A percentile compares a stretch with the other conserved stretches of the same genome.
These are phyloP conservation scores for Syzygium aqueum DNA, from an alignment of 345 rosid genomes.

Conservation along the genomic window DNA sequence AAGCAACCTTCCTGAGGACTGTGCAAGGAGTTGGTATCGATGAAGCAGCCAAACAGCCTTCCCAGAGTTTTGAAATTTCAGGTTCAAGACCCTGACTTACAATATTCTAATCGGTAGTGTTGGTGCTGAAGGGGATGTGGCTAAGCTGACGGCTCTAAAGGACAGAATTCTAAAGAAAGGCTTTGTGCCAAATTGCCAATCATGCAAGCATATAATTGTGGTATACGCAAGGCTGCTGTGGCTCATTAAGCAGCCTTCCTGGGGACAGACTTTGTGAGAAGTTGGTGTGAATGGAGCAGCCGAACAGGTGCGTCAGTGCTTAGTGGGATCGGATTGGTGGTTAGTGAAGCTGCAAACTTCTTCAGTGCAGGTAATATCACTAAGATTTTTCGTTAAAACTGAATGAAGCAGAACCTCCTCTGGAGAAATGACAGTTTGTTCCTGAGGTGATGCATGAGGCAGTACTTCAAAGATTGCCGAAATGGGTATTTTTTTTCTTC, in stretches of 20 bases:
- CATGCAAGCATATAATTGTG: conserved; percentile 49
- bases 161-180: conserved; percentile 60
- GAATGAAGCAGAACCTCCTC: not conserved
- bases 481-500: not conserved
- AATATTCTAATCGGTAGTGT: conserved; percentile 27
- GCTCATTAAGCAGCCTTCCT: not conserved
- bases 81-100: conserved; percentile 48
- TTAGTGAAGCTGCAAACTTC: not conserved
- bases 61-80: conserved; percentile 21
- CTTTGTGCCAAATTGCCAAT: conserved; percentile 41
- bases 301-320: not conserved
- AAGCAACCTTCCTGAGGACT: not conserved
- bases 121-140: conserved; percentile 35
- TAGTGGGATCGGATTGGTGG: not conserved
- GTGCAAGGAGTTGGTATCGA: not conserved
- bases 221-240: conserved; percentile 17
- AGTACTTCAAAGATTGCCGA: not conserved
- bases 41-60: not conserved
- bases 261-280: not conserved
- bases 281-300: not conserved
- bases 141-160: conserved; percentile 42
- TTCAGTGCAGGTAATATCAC: not conserved
- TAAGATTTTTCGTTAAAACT: not conserved
- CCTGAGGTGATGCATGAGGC: not conserved
- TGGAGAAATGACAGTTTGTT: not conserved